Percentiles rank a stretch among this genome's conserved stretches.
phyloP scores from a whole-genome alignment of 2,329 filamentous ascomycete species.

The Pseudogymnoascus sp. region DNA sequence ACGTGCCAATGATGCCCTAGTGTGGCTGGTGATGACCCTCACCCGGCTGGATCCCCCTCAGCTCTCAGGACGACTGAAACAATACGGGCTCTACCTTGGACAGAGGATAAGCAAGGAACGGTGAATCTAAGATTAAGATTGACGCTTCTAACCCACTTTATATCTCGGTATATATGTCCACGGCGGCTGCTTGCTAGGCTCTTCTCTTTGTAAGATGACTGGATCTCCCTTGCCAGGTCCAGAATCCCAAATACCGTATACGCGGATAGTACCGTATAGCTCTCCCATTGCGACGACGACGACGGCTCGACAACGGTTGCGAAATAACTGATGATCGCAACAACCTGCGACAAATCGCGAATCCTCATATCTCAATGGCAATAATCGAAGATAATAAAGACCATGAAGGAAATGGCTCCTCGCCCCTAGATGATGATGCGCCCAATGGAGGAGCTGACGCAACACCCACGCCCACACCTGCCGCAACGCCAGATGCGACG shows the following conservation, averaged over 20 bases:
- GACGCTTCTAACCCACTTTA: background rate
- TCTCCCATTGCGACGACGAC: background rate
- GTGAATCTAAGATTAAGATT: background rate
- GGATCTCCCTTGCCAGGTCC: background rate
- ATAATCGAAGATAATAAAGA: constrained; percentile 1
- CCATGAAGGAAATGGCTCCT: background rate
- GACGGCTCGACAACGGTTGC: background rate
- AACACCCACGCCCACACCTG: background rate
- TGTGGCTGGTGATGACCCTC: background rate
- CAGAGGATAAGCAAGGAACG: background rate
- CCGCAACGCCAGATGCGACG: constrained; percentile 25
- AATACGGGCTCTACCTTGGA: background rate
- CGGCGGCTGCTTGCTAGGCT: background rate
- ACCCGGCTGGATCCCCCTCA: background rate
- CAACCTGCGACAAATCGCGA: background rate
- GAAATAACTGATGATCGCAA: background rate
- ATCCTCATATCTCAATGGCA: background rate
- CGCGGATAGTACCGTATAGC: background rate
- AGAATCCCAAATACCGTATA: background rate
- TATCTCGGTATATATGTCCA: background rate
- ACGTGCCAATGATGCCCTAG: background rate
- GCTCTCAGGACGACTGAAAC: background rate
- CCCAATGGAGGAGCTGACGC: background rate
- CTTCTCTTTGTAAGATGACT: background rate
- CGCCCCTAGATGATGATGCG: background rate